Percentiles rank a stretch among this genome's conserved stretches.
phyloP scores from a whole-genome alignment of 306 rosid species.

The Pterocarpus santalinus region DNA sequence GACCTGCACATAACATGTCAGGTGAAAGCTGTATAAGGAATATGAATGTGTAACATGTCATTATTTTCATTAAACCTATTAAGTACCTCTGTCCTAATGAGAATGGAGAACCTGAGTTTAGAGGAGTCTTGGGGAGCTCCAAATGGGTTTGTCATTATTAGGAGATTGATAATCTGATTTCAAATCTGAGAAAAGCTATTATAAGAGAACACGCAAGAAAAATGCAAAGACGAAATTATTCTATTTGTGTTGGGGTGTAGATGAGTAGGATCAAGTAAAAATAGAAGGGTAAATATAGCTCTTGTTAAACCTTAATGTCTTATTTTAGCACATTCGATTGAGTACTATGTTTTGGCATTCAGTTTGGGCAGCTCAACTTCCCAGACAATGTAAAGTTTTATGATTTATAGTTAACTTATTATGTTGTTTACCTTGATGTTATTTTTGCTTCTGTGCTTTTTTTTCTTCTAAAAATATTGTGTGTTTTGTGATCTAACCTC shows the following conservation, averaged over 20 bases:
- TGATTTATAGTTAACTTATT: constrained; percentile 5
- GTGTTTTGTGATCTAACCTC: constrained; percentile 50
- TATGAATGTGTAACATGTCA: not conserved
- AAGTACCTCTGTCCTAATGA: constrained; percentile 6
- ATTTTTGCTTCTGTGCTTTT: constrained; percentile 20
- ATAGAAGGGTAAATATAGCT: constrained; percentile 23
- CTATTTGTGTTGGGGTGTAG: constrained; percentile 22
- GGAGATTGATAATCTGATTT: constrained; percentile 16
- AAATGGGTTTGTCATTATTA: constrained; percentile 28
- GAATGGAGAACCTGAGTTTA: constrained; percentile 1
- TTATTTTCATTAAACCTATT: constrained; percentile 7
- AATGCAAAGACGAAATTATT: constrained; percentile 29
- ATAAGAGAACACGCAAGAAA: constrained; percentile 8
- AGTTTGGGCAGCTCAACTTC: constrained; percentile 22
- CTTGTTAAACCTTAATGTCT: constrained; percentile 34
- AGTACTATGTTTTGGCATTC: constrained; percentile 25
- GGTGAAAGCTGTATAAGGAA: not conserved
- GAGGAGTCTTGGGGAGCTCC: constrained; percentile 14
- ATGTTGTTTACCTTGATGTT: constrained; percentile 14
- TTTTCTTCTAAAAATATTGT: constrained; percentile 1
- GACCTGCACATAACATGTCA: not conserved
- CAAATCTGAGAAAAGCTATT: constrained; percentile 2
- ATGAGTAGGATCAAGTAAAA: constrained; percentile 30
- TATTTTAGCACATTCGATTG: constrained; percentile 18
- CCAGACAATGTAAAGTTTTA: constrained; percentile 3